phyloP scores from a whole-genome alignment of 2,329 filamentous ascomycete genomes.

The Fusarium nisikadoi region DNA sequence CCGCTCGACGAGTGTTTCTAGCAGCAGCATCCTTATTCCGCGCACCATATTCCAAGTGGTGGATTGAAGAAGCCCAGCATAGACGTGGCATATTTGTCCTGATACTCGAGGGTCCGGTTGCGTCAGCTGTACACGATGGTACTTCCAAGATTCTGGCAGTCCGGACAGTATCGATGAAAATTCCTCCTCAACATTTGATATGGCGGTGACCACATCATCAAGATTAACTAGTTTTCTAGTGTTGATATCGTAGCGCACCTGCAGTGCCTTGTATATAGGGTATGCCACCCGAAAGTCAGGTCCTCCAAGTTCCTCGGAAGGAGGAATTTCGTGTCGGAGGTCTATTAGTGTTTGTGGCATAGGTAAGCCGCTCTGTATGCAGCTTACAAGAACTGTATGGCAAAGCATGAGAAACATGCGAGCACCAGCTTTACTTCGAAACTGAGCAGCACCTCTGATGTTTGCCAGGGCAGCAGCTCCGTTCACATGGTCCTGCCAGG shows the following conservation, averaged over 20 bases:
- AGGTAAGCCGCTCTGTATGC: conserved; percentile 60
- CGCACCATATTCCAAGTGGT: conserved; percentile 61
- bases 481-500: conserved; percentile 65
- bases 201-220: conserved; percentile 49
- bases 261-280: conserved; percentile 58
- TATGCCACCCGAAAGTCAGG: conserved; percentile 56
- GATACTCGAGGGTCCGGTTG: conserved; percentile 55
- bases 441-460: conserved; percentile 60
- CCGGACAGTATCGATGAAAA: conserved; percentile 53
- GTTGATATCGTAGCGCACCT: conserved; percentile 60
- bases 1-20: conserved; percentile 59
- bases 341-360: conserved; percentile 61
- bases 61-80: conserved; percentile 56
- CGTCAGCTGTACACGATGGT: conserved; percentile 54
- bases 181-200: conserved; percentile 56
- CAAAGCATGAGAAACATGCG: conserved; percentile 66
- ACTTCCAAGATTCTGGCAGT: conserved; percentile 56
- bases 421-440: conserved; percentile 57
- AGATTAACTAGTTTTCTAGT: conserved; percentile 50
- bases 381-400: conserved; percentile 62
- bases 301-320: conserved; percentile 50
- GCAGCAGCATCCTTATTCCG: conserved; percentile 58
- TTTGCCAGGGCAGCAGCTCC: conserved; percentile 62
- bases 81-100: conserved; percentile 57
- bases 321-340: conserved; percentile 56